phyloP scores from a whole-genome alignment of 768 basidiomycete species.

The Udeniomyces megalosporus region DNA sequence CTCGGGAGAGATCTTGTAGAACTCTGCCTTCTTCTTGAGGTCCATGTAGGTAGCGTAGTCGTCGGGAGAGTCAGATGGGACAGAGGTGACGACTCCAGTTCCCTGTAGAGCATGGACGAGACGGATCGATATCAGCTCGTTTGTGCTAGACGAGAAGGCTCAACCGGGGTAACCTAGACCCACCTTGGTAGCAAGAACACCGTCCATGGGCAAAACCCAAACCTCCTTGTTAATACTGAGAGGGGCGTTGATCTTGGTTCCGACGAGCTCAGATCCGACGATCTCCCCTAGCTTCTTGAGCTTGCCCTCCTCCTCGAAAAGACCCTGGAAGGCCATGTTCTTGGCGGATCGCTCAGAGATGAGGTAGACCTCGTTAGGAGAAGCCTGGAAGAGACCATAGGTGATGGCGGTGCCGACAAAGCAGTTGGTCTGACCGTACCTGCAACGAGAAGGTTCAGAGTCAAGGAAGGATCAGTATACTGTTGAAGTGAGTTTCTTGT shows the following conservation, averaged over 20 bases:
- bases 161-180: constrained; percentile 24
- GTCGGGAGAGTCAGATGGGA: constrained; percentile 95
- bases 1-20: constrained; percentile 78
- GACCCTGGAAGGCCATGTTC: constrained; percentile 39
- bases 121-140: not conserved
- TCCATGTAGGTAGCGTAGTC: constrained; percentile 82
- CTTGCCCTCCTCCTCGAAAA: constrained; percentile 50
- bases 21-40: constrained; percentile 87
- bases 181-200: constrained; percentile 83
- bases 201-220: constrained; percentile 97
- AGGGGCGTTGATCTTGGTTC: constrained; percentile 79
- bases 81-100: constrained; percentile 94
- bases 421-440: constrained; percentile 97
- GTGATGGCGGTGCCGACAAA: constrained; percentile 81
- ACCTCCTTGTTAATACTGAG: constrained; percentile 67
- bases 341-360: constrained; percentile 58
- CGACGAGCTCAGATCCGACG: constrained; percentile 61
- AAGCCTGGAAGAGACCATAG: constrained; percentile 81
- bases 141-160: not conserved
- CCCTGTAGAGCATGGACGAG: constrained; percentile 38
- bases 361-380: constrained; percentile 59
- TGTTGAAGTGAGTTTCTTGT: too few relatives aligned
- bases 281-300: constrained; percentile 59
- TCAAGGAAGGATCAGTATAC: not conserved
- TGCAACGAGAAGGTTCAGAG: constrained; percentile 22